A percentile compares a stretch with the other conserved stretches of the same genome.
Evolutionary conservation across 345 rosid species (phyloP).

Genomic region (Murraya koenigii): DNA sequence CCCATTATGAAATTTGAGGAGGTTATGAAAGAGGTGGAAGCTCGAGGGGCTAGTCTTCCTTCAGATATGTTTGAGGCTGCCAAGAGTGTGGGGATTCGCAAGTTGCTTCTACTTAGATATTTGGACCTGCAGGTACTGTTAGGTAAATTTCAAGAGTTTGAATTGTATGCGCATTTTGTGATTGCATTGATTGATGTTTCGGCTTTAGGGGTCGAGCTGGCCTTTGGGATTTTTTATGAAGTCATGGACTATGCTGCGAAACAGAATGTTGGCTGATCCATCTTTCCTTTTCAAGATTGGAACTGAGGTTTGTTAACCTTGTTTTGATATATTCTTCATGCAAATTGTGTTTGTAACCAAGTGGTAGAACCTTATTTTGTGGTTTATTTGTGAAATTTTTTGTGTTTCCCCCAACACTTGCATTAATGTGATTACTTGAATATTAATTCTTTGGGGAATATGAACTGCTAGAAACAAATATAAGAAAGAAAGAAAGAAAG

Average conservation of each 20-base stretch:
- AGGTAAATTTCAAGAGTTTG: background rate
- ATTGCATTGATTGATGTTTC: background rate
- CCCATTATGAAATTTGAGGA: slow-evolving; percentile 74
- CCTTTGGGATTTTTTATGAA: slow-evolving; percentile 61
- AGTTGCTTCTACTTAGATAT: slow-evolving; percentile 63
- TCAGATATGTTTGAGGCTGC: slow-evolving; percentile 84
- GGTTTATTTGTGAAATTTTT: background rate
- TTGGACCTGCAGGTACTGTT: slow-evolving; percentile 63
- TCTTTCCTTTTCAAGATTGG: slow-evolving; percentile 95
- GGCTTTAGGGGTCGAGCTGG: slow-evolving; percentile 62
- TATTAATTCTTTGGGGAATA: background rate
- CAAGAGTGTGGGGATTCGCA: slow-evolving; percentile 61
- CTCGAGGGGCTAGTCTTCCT: slow-evolving; percentile 71
- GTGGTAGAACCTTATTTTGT: background rate
- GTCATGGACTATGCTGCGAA: slow-evolving; percentile 73
- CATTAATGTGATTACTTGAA: background rate
- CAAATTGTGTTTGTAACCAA: background rate
- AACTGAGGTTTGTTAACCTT: slow-evolving; percentile 58
- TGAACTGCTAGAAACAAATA: background rate
- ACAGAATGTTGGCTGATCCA: slow-evolving; percentile 92
- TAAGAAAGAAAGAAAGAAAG: background rate
- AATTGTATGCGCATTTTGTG: background rate
- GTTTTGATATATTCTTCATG: background rate
- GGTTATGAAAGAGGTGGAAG: slow-evolving; percentile 66
- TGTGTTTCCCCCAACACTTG: background rate